Evolutionary conservation across 2,329 filamentous ascomycete genomes (phyloP), one percentile per base, ranked within the genome.

Genomic region (Sarocladiaceae sp.): DNA sequence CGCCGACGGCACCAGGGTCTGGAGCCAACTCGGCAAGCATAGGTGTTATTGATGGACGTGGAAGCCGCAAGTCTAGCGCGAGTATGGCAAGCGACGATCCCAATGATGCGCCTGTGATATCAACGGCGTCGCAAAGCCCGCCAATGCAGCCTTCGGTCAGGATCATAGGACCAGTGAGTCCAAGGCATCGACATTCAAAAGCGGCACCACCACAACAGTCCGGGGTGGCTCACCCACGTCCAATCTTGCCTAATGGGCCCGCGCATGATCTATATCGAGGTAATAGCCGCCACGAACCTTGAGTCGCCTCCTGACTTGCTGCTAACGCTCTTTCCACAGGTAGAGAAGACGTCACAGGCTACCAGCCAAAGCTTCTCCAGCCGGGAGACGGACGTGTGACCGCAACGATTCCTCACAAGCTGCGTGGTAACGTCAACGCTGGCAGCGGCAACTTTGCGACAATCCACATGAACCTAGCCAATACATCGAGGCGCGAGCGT

Each of bases 381-480:
- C 18, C 46, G n/a, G 19, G 53, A 20, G 61, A 66, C 49, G 61
- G 59, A 26, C 59, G 61, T 24, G 55, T 63, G 40, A 60, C 82
- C 2, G 78, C 80, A 4, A 78, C 72, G 58, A 82, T 80, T 57
- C 64, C 82, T 44, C 78, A 81, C 55, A 41, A 41, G 23, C 37
- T 41, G 23, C 37, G 37, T 9, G 75, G 76, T 48, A 76, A 73
- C 51, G 72, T 74, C 16, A 70, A 74, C 50, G 65, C 67, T 20
- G 73, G 70, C 53, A 75, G 74, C 48, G 78, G 78, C 21, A 80
- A 80, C 51, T 83, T 83, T 56, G 67, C 70, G 35, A 75, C 82
- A 32, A 80, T 83, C 71, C 76, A 80, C 46, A 80, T 83, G 66
- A 70, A 73, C 26, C 64, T 76, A 20, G 6, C 33, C n/a, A n/a